Evolutionary conservation across 352 stramenopile genomes (phyloP), one percentile per base, ranked within the genome.

Genomic region (Pythium monospermum): DNA sequence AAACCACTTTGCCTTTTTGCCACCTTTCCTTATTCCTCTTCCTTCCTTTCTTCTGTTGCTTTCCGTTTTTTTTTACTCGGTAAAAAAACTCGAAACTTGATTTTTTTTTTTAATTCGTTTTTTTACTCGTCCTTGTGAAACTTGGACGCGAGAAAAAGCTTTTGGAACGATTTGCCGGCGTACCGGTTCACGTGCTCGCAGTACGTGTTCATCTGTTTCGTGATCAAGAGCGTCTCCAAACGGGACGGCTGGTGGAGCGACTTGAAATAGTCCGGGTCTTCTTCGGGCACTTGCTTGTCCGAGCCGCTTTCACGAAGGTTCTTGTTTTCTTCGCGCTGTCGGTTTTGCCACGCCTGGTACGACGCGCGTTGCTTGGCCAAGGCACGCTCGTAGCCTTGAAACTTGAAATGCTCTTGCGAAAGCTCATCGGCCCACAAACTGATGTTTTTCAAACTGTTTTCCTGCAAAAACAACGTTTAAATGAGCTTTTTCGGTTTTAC

Each of bases 391-490:
- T 95, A 95, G 50, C 83, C 76, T 57, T 96, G 82, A 65, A 95
- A 95, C 74, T 96, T 96, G 64, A 84, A 86, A 68, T 99, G 95
- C 69, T 99, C 94, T 52, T 95, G 85, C 4, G 91, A 84, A 15
- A 99, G 81, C 62, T 99, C 96, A 64, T 99, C 96, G 21, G 98
- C 95, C 93, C 94, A 98, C 44, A 94, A 78, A 59, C 87, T 97
- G 57, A 99, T 85, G 72, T 98, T 98, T 83, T 98, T 96, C n/a
- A 99, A 76, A 62, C 97, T 97, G 73, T 96, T 98, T 66, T 98
- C 94, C 57, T 73, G 28, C 42, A 51, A 12, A 18, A 11, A 39
- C 3, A 31, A 94, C 67, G 19, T 3, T 10, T 13, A 10, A 25
- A n/a, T n/a, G n/a, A n/a, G n/a, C n/a, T n/a, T n/a, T n/a, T n/a